phyloP scores from a whole-genome alignment of 2,329 filamentous ascomycete species.

The Chrysoporthe deuterocubensis region DNA sequence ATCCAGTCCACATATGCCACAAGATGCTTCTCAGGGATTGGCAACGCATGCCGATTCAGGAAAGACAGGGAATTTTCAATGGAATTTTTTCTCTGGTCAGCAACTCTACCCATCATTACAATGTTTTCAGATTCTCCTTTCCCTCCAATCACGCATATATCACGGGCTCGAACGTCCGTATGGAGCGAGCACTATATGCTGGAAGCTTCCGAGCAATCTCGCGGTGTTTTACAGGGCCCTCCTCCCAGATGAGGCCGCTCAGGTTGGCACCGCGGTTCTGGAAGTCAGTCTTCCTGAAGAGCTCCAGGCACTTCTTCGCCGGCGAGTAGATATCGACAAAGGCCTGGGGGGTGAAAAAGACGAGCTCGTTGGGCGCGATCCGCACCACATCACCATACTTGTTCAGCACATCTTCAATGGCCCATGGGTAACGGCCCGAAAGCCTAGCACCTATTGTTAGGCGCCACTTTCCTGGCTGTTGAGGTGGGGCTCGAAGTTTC shows the following conservation, averaged over 20 bases:
- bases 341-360: slow-evolving; percentile 13
- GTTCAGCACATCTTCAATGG: slow-evolving; percentile 2
- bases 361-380: slow-evolving; percentile 16
- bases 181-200: not conserved
- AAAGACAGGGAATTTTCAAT: too few species aligned
- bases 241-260: slow-evolving; percentile 10
- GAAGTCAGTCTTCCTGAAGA: slow-evolving; percentile 17
- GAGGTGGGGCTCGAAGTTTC: not conserved
- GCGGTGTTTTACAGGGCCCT: slow-evolving; percentile 5
- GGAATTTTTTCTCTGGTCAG: too few species aligned
- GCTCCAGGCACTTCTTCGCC: not conserved
- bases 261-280: slow-evolving; percentile 2
- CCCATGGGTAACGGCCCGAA: slow-evolving; percentile 10
- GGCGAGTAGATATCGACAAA: slow-evolving; percentile 11
- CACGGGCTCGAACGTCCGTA: slow-evolving; percentile 2
- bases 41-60: too few species aligned
- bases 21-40: too few species aligned
- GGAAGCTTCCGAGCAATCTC: not conserved
- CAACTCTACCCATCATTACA: too few species aligned
- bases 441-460: slow-evolving; percentile 6
- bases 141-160: not conserved
- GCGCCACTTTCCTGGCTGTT: not conserved
- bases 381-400: slow-evolving; percentile 15
- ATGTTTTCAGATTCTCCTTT: too few species aligned
- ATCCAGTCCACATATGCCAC: too few species aligned